Evolutionary conservation across 345 rosid genomes (phyloP), one percentile per base, ranked within the genome.

Genomic region (Hypericum androsaemum): DNA sequence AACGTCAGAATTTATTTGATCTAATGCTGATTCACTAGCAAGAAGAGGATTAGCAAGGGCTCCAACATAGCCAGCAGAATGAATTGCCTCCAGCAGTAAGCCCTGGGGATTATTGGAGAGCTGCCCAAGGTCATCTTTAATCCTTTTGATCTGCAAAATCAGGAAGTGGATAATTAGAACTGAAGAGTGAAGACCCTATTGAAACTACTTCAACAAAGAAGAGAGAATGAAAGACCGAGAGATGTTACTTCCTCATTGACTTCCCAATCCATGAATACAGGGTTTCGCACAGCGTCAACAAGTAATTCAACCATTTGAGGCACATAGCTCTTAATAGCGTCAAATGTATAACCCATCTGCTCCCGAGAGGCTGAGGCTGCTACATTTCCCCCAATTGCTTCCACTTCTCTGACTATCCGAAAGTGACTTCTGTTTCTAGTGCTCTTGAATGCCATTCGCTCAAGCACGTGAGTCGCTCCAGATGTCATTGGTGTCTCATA

Each of bases 231-330:
- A 2, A 10, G 38, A 36, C 7, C 6, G 54, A 7, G 38, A n/a
- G 7, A 36, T 37, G n/a, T 35, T 51, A 51, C 54, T 88, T 81
- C 80, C 67, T 85, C 95, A 46, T 74, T 75, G 62, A 92, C 78
- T 69, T 88, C 94, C 95, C 97, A 92, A 59, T 85, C 97, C 62
- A 92, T 63, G 79, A 92, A 92, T 58, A 70, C 82, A 50, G 96
- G 96, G 63, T 92, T 84, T 62, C 96, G 81, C 49, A 88, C 96
- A 67, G 75, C 76, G 61, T 88, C 98, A 51, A 84, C 11, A 63
- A 84, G 89, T 69, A 92, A 73, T 64, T 92, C 98, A 8, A 80
- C 88, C 98, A 88, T 88, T 67, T 77, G 76, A 8, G 96, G 96
- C 60, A 84, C 84, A 74, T 90, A 73, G 4, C 84, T 85, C 76